Percentiles rank a stretch among this genome's conserved stretches.
phyloP scores from a whole-genome alignment of 371 early-diverging fungal genomes.

The Mortierella sp. region DNA sequence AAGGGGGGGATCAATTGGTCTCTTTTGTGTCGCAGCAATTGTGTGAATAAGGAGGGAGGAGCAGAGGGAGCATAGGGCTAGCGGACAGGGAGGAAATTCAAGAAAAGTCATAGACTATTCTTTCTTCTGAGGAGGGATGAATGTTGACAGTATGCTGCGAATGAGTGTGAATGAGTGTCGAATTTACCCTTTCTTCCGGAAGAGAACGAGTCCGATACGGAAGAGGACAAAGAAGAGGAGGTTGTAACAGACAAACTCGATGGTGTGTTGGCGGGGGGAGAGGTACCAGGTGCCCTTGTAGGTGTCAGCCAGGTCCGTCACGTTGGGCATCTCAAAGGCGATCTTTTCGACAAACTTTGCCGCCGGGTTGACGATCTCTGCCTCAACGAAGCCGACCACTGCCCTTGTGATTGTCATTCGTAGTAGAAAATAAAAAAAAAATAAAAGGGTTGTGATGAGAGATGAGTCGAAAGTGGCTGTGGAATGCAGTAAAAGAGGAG shows the following conservation, averaged over 20 bases:
- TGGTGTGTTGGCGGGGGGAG: slow-evolving; percentile 52
- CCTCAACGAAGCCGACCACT: slow-evolving; percentile 41
- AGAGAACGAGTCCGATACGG: slow-evolving; percentile 29
- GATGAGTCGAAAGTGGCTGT: neutral
- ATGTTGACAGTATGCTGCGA: too few species aligned
- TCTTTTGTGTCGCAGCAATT: too few species aligned
- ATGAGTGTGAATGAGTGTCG: neutral
- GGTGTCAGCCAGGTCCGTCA: slow-evolving; percentile 53
- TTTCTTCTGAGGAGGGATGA: too few species aligned
- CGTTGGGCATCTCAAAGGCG: slow-evolving; percentile 51
- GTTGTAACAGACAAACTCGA: slow-evolving; percentile 57
- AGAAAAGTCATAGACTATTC: too few species aligned
- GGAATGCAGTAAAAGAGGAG: neutral
- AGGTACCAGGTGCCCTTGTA: slow-evolving; percentile 58
- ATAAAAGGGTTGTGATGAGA: neutral
- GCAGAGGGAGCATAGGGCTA: neutral
- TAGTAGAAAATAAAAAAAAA: neutral
- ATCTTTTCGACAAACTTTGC: slow-evolving; percentile 44
- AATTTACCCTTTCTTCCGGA: slow-evolving; percentile 54
- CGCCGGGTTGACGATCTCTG: slow-evolving; percentile 43
- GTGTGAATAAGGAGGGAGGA: too few species aligned
- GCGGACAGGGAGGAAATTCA: neutral
- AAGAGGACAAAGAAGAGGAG: slow-evolving; percentile 49
- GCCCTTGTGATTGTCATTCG: slow-evolving; percentile 34
- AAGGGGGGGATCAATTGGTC: too few species aligned